These are phyloP conservation scores for Trametes meyenii DNA, from an alignment of 768 basidiomycete species.

Conservation along the genomic window DNA sequence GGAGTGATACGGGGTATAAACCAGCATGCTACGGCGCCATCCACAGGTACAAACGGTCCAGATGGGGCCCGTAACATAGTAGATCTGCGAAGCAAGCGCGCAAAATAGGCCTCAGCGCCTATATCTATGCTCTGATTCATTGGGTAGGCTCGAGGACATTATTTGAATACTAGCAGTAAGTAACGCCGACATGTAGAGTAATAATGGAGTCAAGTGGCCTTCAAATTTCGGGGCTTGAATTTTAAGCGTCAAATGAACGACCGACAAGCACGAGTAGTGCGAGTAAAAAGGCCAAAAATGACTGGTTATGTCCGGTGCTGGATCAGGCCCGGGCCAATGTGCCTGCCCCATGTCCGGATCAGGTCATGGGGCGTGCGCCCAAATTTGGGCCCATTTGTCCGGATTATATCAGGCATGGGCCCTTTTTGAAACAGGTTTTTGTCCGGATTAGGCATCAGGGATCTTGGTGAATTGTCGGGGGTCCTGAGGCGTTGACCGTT, in stretches of 20 bases:
- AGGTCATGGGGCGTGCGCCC: neutral
- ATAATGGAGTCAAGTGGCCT: too few relatives aligned
- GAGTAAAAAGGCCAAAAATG: neutral
- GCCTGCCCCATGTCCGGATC: neutral
- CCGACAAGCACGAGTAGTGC: neutral
- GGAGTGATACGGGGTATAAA: too few relatives aligned
- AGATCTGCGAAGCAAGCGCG: too few relatives aligned
- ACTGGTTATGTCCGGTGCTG: neutral
- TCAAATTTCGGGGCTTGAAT: too few relatives aligned
- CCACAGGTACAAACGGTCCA: too few relatives aligned
- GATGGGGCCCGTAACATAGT: too few relatives aligned
- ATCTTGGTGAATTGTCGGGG: constrained; percentile 12
- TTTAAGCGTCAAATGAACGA: neutral
- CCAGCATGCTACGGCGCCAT: too few relatives aligned
- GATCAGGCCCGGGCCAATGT: neutral
- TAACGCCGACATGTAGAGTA: too few relatives aligned
- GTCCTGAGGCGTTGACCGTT: constrained; percentile 13
- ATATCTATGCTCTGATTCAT: too few relatives aligned
- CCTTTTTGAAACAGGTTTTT: neutral
- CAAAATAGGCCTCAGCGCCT: too few relatives aligned
- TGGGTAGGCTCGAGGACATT: too few relatives aligned
- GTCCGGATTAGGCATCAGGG: constrained; percentile 6
- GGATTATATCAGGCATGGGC: constrained; percentile 1
- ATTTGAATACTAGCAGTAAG: too few relatives aligned
- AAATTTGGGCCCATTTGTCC: neutral